Evolutionary conservation across 2,329 filamentous ascomycete species (phyloP), one percentile per base, ranked within the genome.

Genomic region (Clarireedia monteithiana): DNA sequence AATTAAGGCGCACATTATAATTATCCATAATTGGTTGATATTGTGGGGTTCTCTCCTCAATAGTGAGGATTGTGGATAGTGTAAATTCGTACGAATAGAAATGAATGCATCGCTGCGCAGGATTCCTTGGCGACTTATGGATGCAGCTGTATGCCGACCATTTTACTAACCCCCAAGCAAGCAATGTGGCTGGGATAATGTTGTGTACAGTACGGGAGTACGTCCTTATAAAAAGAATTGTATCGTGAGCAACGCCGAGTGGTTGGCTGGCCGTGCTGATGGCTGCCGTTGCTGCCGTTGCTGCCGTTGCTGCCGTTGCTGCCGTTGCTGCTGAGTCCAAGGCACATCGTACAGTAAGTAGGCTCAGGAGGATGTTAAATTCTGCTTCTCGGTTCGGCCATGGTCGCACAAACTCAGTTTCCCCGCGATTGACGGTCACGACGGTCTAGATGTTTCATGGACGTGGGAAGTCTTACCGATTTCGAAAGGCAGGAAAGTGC

Each of bases 401-500:
- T 15, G 26, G 51, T 40, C n/a, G 51, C 34, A 48, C 51, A 12
- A 20, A 6, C 27, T 2, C 2, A 14, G 40, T 48, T 40, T 48
- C 30, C 44, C 44, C 51, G 44, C 51, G 34, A 48, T 34, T 10
- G 27, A 27, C 30, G 26, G 24, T 17, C n/a, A 40, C 40, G 17
- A 44, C 17, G 23, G 23, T 44, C 23, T n/a, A 42, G 49, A 44
- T 40, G 38, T 48, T 49, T 42, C 9, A 48, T 23, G 51, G 34
- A 42, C 34, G 15, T 38, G 27, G 51, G 52, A 49, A 40, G n/a
- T 54, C 48, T 54, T 49, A 26, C 24, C 52, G 52, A 54, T n/a
- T n/a, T 27, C 39, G 34, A 49, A 49, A 42, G 52, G 27, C 30
- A 42, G 34, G 20, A 38, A 30, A 49, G 15, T 42, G 4, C 2